A percentile compares a stretch with the other conserved stretches of the same genome.
phyloP scores from a whole-genome alignment of 257 asterid species.

The Capsicum chinense region DNA sequence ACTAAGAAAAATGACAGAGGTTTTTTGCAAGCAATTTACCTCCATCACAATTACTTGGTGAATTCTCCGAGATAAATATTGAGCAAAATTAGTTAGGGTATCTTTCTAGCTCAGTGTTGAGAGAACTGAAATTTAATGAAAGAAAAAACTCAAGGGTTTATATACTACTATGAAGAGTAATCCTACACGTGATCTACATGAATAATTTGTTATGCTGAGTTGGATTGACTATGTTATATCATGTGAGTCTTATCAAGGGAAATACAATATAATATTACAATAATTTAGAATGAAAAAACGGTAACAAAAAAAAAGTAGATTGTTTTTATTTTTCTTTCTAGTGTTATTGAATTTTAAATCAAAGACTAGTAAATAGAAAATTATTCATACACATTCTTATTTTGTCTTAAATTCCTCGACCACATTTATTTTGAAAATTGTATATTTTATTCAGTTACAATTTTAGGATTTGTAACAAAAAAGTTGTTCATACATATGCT shows the following conservation, averaged over 20 bases:
- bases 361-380: neutral
- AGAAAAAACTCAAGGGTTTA: neutral
- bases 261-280: no score
- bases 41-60: neutral
- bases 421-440: neutral
- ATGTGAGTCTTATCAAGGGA: no score
- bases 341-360: neutral
- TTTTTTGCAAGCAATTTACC: neutral
- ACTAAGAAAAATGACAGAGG: neutral
- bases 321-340: neutral
- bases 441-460: neutral
- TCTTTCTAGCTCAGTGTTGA: no score
- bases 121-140: no score
- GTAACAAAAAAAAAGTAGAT: no score
- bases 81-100: neutral
- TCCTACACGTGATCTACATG: neutral
- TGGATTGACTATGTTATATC: no score
- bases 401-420: neutral
- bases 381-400: neutral
- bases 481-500: neutral
- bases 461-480: neutral
- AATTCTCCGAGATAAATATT: no score
- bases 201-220: no score
- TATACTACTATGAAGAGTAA: neutral
- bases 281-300: no score